Evolutionary conservation across 164 flowering plant species (phyloP).

Genomic region (Chimonanthus praecox): DNA sequence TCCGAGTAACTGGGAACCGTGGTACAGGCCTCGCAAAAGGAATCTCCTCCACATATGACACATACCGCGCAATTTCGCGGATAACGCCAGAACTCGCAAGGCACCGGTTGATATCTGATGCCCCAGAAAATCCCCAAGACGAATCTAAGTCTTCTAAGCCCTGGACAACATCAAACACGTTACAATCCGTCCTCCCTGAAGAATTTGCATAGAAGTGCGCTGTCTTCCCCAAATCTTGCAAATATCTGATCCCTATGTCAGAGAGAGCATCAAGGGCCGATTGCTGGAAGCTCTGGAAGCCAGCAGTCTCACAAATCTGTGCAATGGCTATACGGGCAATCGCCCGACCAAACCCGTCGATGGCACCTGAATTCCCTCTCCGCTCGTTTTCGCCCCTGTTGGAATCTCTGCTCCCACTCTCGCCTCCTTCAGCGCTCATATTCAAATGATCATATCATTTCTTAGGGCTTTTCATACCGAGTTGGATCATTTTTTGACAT

Average conservation of each 20-base stretch:
- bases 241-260: conserved; percentile 45
- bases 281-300: conserved; percentile 60
- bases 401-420: conserved; percentile 24
- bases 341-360: conserved; percentile 45
- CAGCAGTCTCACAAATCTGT: conserved; percentile 65
- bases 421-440: conserved; percentile 78
- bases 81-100: conserved; percentile 43
- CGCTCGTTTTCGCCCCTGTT: conserved; percentile 16
- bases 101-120: conserved; percentile 49
- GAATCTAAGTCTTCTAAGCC: conserved; percentile 64
- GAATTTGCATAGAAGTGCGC: conserved; percentile 40
- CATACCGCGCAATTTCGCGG: conserved; percentile 42
- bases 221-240: conserved; percentile 43
- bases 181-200: conserved; percentile 63
- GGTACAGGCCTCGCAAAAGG: conserved; percentile 76
- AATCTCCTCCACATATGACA: conserved; percentile 45
- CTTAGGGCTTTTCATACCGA: conserved; percentile 6
- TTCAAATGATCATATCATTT: conserved; percentile 55
- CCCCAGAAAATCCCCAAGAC: conserved; percentile 61
- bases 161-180: conserved; percentile 61
- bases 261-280: conserved; percentile 60
- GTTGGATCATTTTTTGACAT: background rate
- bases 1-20: conserved; percentile 51
- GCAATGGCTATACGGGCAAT: conserved; percentile 66
- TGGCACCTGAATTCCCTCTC: conserved; percentile 3